A percentile compares a stretch with the other conserved stretches of the same genome.
Evolutionary conservation across 2,329 filamentous ascomycete genomes (phyloP).

Genomic region (Colletotrichum agaves): DNA sequence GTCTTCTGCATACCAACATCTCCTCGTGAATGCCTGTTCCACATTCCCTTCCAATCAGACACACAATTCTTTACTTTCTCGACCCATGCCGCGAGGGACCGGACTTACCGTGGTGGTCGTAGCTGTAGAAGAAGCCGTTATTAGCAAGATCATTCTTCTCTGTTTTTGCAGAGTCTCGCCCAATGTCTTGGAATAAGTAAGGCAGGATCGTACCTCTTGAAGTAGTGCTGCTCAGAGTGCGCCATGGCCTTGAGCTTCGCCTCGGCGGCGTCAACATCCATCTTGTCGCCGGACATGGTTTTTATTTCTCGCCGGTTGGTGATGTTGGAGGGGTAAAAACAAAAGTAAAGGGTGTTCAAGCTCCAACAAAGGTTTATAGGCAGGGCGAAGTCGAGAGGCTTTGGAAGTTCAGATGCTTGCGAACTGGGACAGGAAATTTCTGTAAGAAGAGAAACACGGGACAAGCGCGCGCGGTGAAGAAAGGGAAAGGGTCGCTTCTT

Average conservation of each 20-base stretch:
- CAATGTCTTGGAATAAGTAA: constrained; percentile 23
- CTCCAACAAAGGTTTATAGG: neutral
- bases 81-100: constrained; percentile 15
- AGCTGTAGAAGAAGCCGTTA: constrained; percentile 64
- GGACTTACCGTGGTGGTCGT: constrained; percentile 91
- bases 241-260: constrained; percentile 77
- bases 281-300: constrained; percentile 60
- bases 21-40: constrained; percentile 90
- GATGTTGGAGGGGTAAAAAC: neutral
- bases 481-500: constrained; percentile 21
- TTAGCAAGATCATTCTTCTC: constrained; percentile 37
- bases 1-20: constrained; percentile 81
- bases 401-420: neutral
- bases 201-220: constrained; percentile 79
- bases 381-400: neutral
- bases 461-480: constrained; percentile 30
- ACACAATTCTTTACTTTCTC: constrained; percentile 24
- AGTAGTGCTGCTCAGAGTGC: constrained; percentile 98
- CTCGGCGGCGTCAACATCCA: constrained; percentile 71
- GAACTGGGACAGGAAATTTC: constrained; percentile 20
- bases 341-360: neutral
- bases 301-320: neutral
- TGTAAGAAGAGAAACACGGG: constrained; percentile 22
- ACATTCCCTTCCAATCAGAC: constrained; percentile 21
- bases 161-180: too few species aligned